Base-by-base conservation (phyloP, 306 rosid genomes). In the Inga oerstediana region DNA sequence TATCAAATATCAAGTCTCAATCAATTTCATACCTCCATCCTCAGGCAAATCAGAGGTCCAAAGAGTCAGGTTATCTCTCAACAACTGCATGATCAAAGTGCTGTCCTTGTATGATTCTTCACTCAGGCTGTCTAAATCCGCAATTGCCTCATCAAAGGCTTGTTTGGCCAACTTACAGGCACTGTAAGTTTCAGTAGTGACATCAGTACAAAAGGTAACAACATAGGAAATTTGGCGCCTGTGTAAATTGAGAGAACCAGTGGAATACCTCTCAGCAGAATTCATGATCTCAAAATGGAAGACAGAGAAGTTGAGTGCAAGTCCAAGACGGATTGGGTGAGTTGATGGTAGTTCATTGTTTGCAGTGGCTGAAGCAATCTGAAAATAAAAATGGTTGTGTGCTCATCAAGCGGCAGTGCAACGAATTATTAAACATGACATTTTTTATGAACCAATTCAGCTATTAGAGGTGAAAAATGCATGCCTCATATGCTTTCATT, bases 11-110 rank as follows among this genome's bases (percentile, higher is more conserved):
- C 35, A 70, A 46, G 74, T 81, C 10, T 75, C 10, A 32, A 43
- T 72, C 30, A 73, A 65, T 35, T 78, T 5, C 27, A 74, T 92
- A 95, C 98, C 98, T 93, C 97, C 98, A 82, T 95, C 97, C 83
- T 91, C 98, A 81, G 98, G 98, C 87, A 95, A 87, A 89, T 95
- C 98, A 10, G 98, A 93, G 90, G 98, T 95, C 98, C 98, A 95
- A 65, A 95, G 98, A 77, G 98, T 95, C 66, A 93, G 93, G 80
- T 95, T 95, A 89, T 95, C 98, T 91, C 98, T 95, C 92, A 95
- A 85, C 89, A 95, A 78, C 85, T 95, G 98, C 97, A 95, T 95
- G 82, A 95, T 95, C 87, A 93, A 92, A 84, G 98, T 95, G 87
- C 98, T 95, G 84, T 95, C 98, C 85, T 95, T 95, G 92, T 95